phyloP scores from a whole-genome alignment of 192 early-diverging fungal genomes.

The Podila horticola region DNA sequence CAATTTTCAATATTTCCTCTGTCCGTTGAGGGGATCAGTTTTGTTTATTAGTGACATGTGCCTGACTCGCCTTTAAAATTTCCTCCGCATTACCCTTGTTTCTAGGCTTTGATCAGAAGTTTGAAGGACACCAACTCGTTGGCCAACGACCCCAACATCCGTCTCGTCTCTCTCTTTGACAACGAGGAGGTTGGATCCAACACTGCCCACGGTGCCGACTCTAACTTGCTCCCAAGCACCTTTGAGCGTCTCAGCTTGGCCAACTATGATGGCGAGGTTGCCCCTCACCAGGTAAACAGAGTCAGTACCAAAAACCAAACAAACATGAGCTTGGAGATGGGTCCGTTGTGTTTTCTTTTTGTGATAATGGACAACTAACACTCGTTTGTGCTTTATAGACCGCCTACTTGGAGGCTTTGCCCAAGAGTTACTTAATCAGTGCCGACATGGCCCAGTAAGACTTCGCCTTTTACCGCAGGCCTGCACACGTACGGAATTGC shows the following conservation, averaged over 20 bases:
- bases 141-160: slow-evolving; percentile 76
- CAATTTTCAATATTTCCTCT: slow-evolving; percentile 54
- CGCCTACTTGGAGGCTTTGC: slow-evolving; percentile 87
- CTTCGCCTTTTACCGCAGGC: slow-evolving; percentile 70
- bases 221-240: slow-evolving; percentile 81
- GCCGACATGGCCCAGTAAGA: slow-evolving; percentile 90
- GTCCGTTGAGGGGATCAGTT: slow-evolving; percentile 25
- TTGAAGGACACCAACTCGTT: slow-evolving; percentile 53
- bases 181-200: slow-evolving; percentile 97
- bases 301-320: too few species aligned
- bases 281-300: slow-evolving; percentile 11
- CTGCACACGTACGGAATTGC: not conserved
- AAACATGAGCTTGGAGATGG: not conserved
- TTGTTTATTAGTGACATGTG: slow-evolving; percentile 27
- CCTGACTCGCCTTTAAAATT: not conserved
- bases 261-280: slow-evolving; percentile 33
- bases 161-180: slow-evolving; percentile 93
- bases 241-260: slow-evolving; percentile 69
- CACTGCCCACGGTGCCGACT: slow-evolving; percentile 95
- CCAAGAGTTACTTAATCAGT: slow-evolving; percentile 87
- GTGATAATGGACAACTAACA: not conserved
- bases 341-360: not conserved
- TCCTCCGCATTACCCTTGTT: not conserved
- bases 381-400: slow-evolving; percentile 37
- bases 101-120: slow-evolving; percentile 68